Percentiles rank a stretch among this genome's conserved stretches.
phyloP scores from a whole-genome alignment of 257 asterid genomes.

The Solanum raphanifolium region DNA sequence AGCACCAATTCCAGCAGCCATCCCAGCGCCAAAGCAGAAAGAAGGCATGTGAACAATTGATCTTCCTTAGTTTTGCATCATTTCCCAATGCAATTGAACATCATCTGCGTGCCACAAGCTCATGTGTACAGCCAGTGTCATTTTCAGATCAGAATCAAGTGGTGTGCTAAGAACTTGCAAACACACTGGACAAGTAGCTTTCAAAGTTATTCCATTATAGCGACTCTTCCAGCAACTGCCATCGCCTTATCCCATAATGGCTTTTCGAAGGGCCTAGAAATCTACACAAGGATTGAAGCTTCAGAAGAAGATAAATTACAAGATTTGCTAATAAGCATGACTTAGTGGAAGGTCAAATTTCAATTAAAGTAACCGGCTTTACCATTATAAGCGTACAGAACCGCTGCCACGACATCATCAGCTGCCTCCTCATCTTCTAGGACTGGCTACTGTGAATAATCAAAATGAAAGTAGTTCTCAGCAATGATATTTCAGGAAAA shows the following conservation, averaged over 20 bases:
- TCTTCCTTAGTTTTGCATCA: slow-evolving; percentile 38
- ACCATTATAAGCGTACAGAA: slow-evolving; percentile 44
- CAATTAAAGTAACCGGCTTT: not conserved
- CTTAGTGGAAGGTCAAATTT: not conserved
- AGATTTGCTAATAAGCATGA: not conserved
- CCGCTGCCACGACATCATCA: slow-evolving; percentile 37
- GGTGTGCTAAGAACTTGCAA: slow-evolving; percentile 22
- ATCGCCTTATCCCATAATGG: slow-evolving; percentile 57
- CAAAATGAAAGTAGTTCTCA: not conserved
- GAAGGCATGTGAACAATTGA: slow-evolving; percentile 49
- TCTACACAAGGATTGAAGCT: slow-evolving; percentile 20
- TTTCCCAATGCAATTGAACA: slow-evolving; percentile 68
- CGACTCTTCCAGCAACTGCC: slow-evolving; percentile 61
- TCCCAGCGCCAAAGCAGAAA: slow-evolving; percentile 46
- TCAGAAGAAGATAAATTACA: not conserved
- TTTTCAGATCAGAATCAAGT: slow-evolving; percentile 34
- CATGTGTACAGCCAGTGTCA: slow-evolving; percentile 69
- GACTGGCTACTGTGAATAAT: not conserved
- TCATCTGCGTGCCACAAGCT: slow-evolving; percentile 87
- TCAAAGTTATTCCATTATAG: slow-evolving; percentile 22
- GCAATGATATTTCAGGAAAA: not conserved
- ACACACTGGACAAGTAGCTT: slow-evolving; percentile 76
- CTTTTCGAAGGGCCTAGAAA: slow-evolving; percentile 14
- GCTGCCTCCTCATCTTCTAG: slow-evolving; percentile 26
- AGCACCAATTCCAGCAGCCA: slow-evolving; percentile 53